Percentiles rank a stretch among this genome's conserved stretches.
Conservation (phyloP, 352 stramenopile species). For the Pythium sp. region DNA sequence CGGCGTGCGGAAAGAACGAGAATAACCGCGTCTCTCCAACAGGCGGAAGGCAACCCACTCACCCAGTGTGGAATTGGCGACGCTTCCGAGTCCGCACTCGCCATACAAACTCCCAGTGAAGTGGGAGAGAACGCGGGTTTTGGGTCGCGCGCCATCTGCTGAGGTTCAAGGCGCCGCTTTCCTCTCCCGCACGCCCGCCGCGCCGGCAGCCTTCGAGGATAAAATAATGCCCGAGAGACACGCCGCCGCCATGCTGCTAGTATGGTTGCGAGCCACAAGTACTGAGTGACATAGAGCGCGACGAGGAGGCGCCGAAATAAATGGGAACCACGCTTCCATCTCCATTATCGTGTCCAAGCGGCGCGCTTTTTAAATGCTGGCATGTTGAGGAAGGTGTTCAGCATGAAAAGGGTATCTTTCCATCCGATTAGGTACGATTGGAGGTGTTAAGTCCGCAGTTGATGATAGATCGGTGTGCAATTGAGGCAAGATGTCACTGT, state of each 20-base stretch:
- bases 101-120: constrained; percentile 5
- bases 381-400: neutral
- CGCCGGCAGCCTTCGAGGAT: neutral
- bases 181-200: neutral
- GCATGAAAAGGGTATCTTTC: neutral
- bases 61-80: neutral
- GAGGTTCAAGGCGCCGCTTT: constrained; percentile 1
- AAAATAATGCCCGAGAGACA: neutral
- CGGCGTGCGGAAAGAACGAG: neutral
- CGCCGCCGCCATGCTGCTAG: neutral
- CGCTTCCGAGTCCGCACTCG: neutral
- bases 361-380: too few species aligned
- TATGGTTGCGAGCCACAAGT: neutral
- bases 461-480: neutral
- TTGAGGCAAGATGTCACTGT: neutral
- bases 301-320: neutral
- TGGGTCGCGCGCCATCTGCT: constrained; percentile 2
- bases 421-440: neutral
- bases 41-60: neutral
- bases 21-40: constrained; percentile 5
- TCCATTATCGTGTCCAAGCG: neutral
- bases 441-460: neutral
- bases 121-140: constrained; percentile 2
- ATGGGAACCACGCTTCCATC: neutral
- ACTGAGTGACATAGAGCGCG: neutral